Conservation (phyloP, 129 eudicot genomes). For the Deinandra increscens region DNA sequence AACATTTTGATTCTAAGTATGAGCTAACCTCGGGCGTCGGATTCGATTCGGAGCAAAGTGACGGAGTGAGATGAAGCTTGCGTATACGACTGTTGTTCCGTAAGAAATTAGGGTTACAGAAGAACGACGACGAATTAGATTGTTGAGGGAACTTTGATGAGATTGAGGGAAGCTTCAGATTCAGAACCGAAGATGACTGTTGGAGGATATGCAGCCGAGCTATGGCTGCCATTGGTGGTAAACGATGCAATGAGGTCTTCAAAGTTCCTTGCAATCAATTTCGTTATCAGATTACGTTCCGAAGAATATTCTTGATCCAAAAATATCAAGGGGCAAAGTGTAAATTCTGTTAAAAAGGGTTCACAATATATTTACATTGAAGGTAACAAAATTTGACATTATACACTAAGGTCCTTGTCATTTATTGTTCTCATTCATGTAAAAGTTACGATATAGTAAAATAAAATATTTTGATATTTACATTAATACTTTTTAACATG, state of each 20-base stretch:
- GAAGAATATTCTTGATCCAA: neutral
- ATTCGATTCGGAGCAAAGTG: conserved; percentile 45
- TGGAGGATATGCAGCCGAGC: conserved; percentile 55
- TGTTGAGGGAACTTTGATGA: conserved; percentile 19
- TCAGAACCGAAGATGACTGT: conserved; percentile 31
- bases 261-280: neutral
- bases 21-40: conserved; percentile 34
- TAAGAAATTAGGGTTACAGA: conserved; percentile 27
- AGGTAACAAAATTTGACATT: neutral
- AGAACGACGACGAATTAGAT: conserved; percentile 19
- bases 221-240: conserved; percentile 36
- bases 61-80: conserved; percentile 42
- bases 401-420: too few relatives aligned
- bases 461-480: too few relatives aligned
- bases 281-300: conserved; percentile 8
- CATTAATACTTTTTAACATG: too few relatives aligned
- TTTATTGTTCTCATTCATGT: too few relatives aligned
- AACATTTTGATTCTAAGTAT: neutral
- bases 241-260: conserved; percentile 6
- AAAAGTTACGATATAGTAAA: too few relatives aligned
- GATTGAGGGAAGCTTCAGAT: conserved; percentile 26
- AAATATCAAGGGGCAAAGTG: neutral
- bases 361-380: neutral
- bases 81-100: conserved; percentile 29
- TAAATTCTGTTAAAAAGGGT: conserved; percentile 7